These are phyloP conservation scores for Malassezia nana DNA, from an alignment of 1,284 basidiomycete genomes.

Conservation along the genomic window DNA sequence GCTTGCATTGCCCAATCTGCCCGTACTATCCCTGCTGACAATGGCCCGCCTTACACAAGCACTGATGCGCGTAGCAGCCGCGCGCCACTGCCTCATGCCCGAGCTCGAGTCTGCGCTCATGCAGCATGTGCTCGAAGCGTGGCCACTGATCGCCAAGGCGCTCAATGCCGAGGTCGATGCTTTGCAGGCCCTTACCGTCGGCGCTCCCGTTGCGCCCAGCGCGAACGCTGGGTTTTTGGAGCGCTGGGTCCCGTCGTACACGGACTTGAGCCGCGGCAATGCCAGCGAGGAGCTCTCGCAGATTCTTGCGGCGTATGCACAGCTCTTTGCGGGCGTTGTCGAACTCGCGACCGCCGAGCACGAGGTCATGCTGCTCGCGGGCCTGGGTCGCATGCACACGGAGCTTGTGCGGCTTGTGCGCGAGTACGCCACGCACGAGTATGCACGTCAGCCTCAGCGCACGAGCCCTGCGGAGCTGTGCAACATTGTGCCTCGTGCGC, in stretches of 20 bases:
- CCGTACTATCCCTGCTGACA: conserved; percentile 24
- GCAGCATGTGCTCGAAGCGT: conserved; percentile 31
- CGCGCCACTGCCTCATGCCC: conserved; percentile 20
- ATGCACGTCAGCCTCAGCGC: background rate
- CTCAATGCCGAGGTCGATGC: conserved; percentile 31
- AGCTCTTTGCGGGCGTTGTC: background rate
- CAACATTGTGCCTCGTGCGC: background rate
- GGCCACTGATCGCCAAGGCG: conserved; percentile 27
- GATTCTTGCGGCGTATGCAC: background rate
- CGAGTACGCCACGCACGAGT: conserved; percentile 8
- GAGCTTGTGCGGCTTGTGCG: conserved; percentile 12
- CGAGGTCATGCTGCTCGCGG: conserved; percentile 1
- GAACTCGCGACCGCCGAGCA: background rate
- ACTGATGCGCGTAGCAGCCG: conserved; percentile 15
- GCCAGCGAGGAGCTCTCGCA: background rate
- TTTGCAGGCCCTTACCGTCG: conserved; percentile 11
- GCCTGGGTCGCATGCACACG: conserved; percentile 10
- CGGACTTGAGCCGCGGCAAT: conserved; percentile 6
- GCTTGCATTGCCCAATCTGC: conserved; percentile 9
- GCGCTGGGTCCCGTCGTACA: conserved; percentile 5
- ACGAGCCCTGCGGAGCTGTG: background rate
- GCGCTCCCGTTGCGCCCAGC: background rate
- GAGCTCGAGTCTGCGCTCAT: conserved; percentile 28
- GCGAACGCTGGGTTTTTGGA: background rate
- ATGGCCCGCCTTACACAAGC: conserved; percentile 27